A percentile compares a stretch with the other conserved stretches of the same genome.
phyloP scores from a whole-genome alignment of 2,329 filamentous ascomycete genomes.

The Hypoxylon sp. region DNA sequence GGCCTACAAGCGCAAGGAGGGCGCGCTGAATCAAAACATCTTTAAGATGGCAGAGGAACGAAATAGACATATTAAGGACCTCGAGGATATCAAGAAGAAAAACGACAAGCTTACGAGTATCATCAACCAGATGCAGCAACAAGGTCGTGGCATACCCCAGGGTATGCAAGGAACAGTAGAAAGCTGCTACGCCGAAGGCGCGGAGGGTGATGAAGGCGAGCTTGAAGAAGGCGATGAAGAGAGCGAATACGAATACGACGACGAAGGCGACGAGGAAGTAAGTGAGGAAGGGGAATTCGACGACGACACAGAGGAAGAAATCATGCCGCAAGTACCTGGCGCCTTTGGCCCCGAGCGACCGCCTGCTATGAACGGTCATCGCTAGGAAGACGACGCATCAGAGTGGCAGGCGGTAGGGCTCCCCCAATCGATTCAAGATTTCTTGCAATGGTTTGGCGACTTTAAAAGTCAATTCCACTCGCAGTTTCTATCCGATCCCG shows the following conservation, averaged over 20 bases:
- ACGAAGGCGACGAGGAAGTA: slow-evolving; percentile 65
- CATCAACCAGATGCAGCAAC: slow-evolving; percentile 96
- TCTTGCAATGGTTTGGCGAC: slow-evolving; percentile 25
- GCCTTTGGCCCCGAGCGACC: slow-evolving; percentile 52
- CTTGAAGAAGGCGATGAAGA: slow-evolving; percentile 74
- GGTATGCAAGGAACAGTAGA: slow-evolving; percentile 74
- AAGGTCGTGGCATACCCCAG: slow-evolving; percentile 83
- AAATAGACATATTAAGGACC: slow-evolving; percentile 79
- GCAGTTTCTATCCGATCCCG: not conserved
- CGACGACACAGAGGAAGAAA: slow-evolving; percentile 69
- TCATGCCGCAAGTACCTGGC: slow-evolving; percentile 49
- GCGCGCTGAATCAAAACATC: slow-evolving; percentile 93
- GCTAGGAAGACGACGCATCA: slow-evolving; percentile 49
- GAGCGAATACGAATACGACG: slow-evolving; percentile 76
- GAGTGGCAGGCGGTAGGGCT: slow-evolving; percentile 39
- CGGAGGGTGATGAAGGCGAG: slow-evolving; percentile 76
- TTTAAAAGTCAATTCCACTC: not conserved
- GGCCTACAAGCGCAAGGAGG: slow-evolving; percentile 90
- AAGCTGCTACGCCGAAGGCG: slow-evolving; percentile 71
- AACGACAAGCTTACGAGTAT: slow-evolving; percentile 93
- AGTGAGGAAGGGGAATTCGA: slow-evolving; percentile 59
- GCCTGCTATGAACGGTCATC: slow-evolving; percentile 54
- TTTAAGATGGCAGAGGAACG: slow-evolving; percentile 97
- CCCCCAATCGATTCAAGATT: slow-evolving; percentile 23
- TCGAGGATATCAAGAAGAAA: slow-evolving; percentile 86